phyloP scores from a whole-genome alignment of 2,329 filamentous ascomycete species.

The Talaromyces atroroseus region DNA sequence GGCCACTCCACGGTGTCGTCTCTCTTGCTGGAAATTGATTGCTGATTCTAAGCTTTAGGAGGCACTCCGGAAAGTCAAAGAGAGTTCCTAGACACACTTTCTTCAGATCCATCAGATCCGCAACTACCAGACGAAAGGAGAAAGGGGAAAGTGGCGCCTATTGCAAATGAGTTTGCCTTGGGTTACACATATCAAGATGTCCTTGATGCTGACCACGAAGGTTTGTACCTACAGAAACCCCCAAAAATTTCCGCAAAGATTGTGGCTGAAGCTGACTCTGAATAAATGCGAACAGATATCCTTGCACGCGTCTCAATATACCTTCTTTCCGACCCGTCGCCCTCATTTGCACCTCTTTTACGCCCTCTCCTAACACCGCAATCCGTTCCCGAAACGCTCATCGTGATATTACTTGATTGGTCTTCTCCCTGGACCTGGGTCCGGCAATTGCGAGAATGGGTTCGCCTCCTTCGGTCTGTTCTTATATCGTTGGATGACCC shows the following conservation, averaged over 20 bases:
- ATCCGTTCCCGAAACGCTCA: constrained; percentile 76
- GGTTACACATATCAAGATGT: constrained; percentile 96
- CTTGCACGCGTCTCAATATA: constrained; percentile 85
- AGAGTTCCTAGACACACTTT: constrained; percentile 67
- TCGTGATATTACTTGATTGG: constrained; percentile 95
- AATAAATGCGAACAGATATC: constrained; percentile 57
- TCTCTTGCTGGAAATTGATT: constrained; percentile 17
- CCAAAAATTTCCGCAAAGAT: neutral
- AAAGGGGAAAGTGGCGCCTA: constrained; percentile 60
- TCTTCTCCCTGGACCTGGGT: constrained; percentile 90
- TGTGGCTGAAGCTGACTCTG: neutral
- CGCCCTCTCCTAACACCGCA: constrained; percentile 77
- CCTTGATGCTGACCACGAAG: constrained; percentile 87
- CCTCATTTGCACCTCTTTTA: constrained; percentile 75
- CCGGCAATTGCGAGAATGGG: constrained; percentile 81
- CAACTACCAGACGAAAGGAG: constrained; percentile 42
- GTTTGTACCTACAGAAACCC: too few species aligned
- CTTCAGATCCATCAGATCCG: constrained; percentile 38
- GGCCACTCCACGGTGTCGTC: constrained; percentile 2
- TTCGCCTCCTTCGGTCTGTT: constrained; percentile 73
- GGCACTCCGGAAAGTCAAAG: constrained; percentile 76
- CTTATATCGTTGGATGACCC: constrained; percentile 68
- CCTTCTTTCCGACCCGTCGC: constrained; percentile 77
- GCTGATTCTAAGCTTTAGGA: constrained; percentile 45
- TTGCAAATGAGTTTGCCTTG: constrained; percentile 87